Conservation (phyloP, 2,329 filamentous ascomycete genomes). For the Chaetomium strumarium region DNA sequence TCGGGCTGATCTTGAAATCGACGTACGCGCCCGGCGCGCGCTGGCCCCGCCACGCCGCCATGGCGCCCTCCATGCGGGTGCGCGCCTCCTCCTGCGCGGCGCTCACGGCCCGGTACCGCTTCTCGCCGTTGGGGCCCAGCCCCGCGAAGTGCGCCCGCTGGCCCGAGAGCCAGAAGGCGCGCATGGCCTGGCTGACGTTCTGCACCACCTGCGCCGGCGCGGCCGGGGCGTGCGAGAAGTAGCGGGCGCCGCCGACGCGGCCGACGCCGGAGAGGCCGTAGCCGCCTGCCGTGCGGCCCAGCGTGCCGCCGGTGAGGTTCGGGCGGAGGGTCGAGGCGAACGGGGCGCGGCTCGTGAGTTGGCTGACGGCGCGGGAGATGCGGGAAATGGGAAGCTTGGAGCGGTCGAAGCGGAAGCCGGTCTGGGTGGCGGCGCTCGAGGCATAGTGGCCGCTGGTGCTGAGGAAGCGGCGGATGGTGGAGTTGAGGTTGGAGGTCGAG, state of each 20-base stretch:
- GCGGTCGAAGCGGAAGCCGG: slow-evolving; percentile 39
- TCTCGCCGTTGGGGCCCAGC: slow-evolving; percentile 64
- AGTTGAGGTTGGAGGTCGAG: slow-evolving; percentile 42
- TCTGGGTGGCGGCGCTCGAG: slow-evolving; percentile 30
- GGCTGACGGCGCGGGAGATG: slow-evolving; percentile 47
- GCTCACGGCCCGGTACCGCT: slow-evolving; percentile 73
- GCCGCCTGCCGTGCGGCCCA: slow-evolving; percentile 83
- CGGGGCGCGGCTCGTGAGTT: slow-evolving; percentile 68
- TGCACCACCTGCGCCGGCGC: slow-evolving; percentile 85
- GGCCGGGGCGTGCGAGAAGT: slow-evolving; percentile 85
- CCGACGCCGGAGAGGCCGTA: slow-evolving; percentile 69
- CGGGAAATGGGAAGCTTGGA: slow-evolving; percentile 44
- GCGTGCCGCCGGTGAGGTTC: slow-evolving; percentile 81
- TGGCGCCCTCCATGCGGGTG: slow-evolving; percentile 49
- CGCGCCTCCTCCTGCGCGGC: slow-evolving; percentile 66
- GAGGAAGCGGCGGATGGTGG: slow-evolving; percentile 46
- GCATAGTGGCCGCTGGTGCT: slow-evolving; percentile 34
- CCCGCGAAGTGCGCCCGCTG: slow-evolving; percentile 86
- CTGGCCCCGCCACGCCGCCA: slow-evolving; percentile 40
- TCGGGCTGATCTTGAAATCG: slow-evolving; percentile 84
- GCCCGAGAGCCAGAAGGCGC: slow-evolving; percentile 87
- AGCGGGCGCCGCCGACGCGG: slow-evolving; percentile 64
- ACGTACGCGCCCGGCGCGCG: slow-evolving; percentile 69
- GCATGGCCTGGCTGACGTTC: slow-evolving; percentile 89
- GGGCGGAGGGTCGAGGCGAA: slow-evolving; percentile 86